Percentiles rank a stretch among this genome's conserved stretches.
These are phyloP conservation scores for Delonix regia DNA, from an alignment of 306 rosid genomes.

Conservation along the genomic window DNA sequence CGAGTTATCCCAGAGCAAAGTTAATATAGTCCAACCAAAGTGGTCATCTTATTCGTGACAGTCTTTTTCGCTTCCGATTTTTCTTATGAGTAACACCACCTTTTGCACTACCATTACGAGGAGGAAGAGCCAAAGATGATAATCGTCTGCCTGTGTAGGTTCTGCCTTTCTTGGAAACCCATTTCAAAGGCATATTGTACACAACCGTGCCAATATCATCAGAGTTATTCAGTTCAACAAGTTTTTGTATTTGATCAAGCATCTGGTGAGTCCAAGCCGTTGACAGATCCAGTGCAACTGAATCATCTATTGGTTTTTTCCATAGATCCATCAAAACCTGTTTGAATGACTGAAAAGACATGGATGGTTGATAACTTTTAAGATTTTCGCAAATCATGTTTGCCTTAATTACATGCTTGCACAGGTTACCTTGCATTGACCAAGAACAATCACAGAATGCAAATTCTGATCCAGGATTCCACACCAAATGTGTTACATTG, in stretches of 20 bases:
- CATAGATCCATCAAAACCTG: constrained; percentile 59
- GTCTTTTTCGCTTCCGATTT: constrained; percentile 48
- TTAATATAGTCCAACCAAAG: not conserved
- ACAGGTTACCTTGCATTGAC: constrained; percentile 80
- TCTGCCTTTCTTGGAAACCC: constrained; percentile 63
- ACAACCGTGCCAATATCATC: constrained; percentile 56
- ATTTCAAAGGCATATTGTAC: constrained; percentile 73
- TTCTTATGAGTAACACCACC: constrained; percentile 43
- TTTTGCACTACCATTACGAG: constrained; percentile 39
- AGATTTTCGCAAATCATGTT: constrained; percentile 65
- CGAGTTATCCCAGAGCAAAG: constrained; percentile 16
- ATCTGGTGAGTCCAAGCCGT: constrained; percentile 70
- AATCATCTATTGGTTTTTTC: constrained; percentile 75
- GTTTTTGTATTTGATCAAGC: constrained; percentile 72
- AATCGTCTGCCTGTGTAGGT: constrained; percentile 61
- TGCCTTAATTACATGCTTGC: constrained; percentile 91
- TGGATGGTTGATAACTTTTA: constrained; percentile 55
- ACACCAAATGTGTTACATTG: constrained; percentile 56
- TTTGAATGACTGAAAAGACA: constrained; percentile 75
- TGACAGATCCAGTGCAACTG: constrained; percentile 59
- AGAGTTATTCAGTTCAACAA: constrained; percentile 53
- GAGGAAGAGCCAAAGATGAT: constrained; percentile 40
- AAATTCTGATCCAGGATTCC: constrained; percentile 95
- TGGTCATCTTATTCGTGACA: constrained; percentile 55
- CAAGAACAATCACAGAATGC: constrained; percentile 72